Conservation (phyloP, 1,284 basidiomycete genomes). For the Leccinum griseonigrum region DNA sequence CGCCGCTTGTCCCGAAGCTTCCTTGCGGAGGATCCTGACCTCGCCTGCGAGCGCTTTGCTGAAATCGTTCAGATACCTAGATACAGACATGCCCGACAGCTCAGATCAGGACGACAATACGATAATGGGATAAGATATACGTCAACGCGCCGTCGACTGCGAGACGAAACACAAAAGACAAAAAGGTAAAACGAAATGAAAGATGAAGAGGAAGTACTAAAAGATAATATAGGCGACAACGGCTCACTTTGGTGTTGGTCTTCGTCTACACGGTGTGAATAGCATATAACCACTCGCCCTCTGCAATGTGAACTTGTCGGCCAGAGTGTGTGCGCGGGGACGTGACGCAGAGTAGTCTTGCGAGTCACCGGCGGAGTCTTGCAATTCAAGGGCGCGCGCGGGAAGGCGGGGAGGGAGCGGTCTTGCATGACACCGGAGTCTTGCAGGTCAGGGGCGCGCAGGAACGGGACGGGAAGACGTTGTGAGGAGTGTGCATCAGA, state of each 20-base stretch:
- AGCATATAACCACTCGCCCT: too few species aligned
- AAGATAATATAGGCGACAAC: not conserved
- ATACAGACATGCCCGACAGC: constrained; percentile 1
- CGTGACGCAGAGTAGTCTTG: too few species aligned
- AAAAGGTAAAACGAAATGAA: not conserved
- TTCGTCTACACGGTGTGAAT: too few species aligned
- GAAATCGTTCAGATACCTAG: constrained; percentile 68
- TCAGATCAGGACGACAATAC: not conserved
- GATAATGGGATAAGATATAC: not conserved
- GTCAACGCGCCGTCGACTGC: constrained; percentile 11
- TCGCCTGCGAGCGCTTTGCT: constrained; percentile 62
- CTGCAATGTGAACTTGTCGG: too few species aligned
- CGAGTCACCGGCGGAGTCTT: too few species aligned
- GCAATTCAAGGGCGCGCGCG: too few species aligned
- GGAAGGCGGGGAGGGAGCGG: too few species aligned
- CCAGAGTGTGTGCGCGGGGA: too few species aligned
- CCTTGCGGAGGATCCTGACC: constrained; percentile 62
- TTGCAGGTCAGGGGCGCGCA: too few species aligned
- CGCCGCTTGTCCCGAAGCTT: constrained; percentile 72
- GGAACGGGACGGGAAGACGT: too few species aligned
- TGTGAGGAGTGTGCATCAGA: too few species aligned
- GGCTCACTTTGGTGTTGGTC: constrained; percentile 26
- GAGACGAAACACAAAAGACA: not conserved
- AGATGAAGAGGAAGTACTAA: not conserved
- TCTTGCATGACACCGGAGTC: too few species aligned